Conservation (phyloP, 768 basidiomycete genomes). For the Cyclocybe cylindracea region DNA sequence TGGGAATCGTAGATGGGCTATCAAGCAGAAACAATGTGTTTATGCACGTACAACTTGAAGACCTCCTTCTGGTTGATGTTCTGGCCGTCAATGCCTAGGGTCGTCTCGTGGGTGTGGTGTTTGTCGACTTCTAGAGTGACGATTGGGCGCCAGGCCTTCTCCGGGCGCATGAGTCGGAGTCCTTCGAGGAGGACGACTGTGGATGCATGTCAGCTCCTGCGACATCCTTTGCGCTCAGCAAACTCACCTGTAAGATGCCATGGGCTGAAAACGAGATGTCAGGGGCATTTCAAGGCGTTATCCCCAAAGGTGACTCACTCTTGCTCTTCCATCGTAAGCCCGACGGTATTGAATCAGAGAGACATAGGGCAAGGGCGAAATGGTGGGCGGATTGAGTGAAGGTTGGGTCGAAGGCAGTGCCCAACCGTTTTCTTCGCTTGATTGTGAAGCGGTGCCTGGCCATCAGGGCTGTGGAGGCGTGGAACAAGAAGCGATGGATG, state of each 20-base stretch:
- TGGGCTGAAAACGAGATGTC: constrained; percentile 17
- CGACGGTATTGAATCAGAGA: no score
- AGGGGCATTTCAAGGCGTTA: no score
- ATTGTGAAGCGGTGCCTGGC: no score
- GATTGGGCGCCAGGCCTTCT: constrained; percentile 70
- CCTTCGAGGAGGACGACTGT: constrained; percentile 45
- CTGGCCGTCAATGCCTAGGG: constrained; percentile 69
- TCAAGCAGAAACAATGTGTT: neutral
- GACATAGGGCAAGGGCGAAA: no score
- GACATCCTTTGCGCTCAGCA: neutral
- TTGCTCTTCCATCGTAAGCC: no score
- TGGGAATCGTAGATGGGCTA: constrained; percentile 18
- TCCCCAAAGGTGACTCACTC: no score
- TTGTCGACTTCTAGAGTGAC: constrained; percentile 57
- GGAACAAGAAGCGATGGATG: no score
- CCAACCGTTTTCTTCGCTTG: no score
- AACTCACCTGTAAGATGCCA: constrained; percentile 34
- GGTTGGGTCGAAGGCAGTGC: no score
- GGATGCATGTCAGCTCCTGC: neutral
- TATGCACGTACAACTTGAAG: constrained; percentile 51
- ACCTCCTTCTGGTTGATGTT: constrained; percentile 62
- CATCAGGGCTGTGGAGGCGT: no score
- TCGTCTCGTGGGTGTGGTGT: constrained; percentile 52
- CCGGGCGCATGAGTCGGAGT: constrained; percentile 51
- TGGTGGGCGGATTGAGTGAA: no score